These are phyloP conservation scores for Diaporthe eres DNA, from an alignment of 2,329 filamentous ascomycete genomes.

Conservation along the genomic window DNA sequence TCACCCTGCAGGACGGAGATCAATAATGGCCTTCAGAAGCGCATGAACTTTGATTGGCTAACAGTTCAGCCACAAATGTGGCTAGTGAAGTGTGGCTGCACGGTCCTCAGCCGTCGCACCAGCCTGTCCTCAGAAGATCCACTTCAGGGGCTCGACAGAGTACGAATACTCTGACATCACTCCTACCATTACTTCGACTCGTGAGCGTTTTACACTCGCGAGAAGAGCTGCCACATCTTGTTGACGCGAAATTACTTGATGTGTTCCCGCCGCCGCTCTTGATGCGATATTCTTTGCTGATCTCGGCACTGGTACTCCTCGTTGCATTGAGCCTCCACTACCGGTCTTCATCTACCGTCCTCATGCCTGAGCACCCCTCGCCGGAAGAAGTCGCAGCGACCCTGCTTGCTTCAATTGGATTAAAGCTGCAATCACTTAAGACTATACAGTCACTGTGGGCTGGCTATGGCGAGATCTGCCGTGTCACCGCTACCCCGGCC, in stretches of 20 bases:
- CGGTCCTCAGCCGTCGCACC: neutral
- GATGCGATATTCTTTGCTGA: neutral
- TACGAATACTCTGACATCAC: neutral
- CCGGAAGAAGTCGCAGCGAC: slow-evolving; percentile 10
- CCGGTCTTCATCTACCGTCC: neutral
- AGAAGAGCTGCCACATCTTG: neutral
- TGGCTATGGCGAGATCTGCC: slow-evolving; percentile 69
- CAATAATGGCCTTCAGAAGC: neutral
- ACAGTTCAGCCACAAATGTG: slow-evolving; percentile 2
- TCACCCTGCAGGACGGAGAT: neutral
- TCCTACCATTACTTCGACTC: neutral
- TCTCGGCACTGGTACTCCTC: slow-evolving; percentile 11
- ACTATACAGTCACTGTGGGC: slow-evolving; percentile 64
- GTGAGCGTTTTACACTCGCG: neutral
- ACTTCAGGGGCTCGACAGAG: neutral
- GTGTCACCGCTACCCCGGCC: slow-evolving; percentile 59
- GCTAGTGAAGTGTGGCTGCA: neutral
- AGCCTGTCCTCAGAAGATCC: neutral
- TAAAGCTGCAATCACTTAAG: slow-evolving; percentile 53
- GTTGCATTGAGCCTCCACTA: slow-evolving; percentile 1
- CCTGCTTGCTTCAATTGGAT: slow-evolving; percentile 19
- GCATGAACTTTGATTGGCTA: neutral
- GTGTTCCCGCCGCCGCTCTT: neutral
- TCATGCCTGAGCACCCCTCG: neutral
- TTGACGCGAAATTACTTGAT: neutral